Base-by-base conservation (phyloP, 768 basidiomycete species). In the Heimioporus sp. region DNA sequence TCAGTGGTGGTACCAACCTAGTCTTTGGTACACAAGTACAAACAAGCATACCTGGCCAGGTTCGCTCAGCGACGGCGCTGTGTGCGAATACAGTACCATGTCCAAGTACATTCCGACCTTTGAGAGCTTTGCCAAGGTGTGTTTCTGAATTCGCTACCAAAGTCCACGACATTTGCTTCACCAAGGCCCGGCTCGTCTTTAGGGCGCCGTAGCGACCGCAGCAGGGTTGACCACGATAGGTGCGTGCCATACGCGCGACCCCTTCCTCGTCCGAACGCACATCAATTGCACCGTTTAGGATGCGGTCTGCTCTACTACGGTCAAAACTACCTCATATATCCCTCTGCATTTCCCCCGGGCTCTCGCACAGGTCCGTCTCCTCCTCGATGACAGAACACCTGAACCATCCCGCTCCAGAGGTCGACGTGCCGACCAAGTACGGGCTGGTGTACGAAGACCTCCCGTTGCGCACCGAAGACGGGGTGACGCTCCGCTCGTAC, bases 251-350 rank as follows among this genome's bases (percentile, higher is more conserved):
- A 4, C 43, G 13, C 30, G 15, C 31, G 21, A 8, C 10, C n/a
- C 31, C 15, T 10, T 40, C 40, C 24, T n/a, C n/a, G n/a, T n/a
- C n/a, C n/a, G n/a, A n/a, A n/a, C n/a, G 24, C 24, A 24, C 24
- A 5, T 24, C 24, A 24, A 24, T 5, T 24, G 24, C 24, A 3
- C 24, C 24, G 24, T 24, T 24, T 24, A 90, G 88, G 83, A 52
- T 80, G 79, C 45, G 85, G 87, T 10, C 76, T 94, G 34, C 78
- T 92, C 16, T 93, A 88, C 69, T 87, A 88, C 58, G 91, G 89
- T 28, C 94, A 98, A 66, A 87, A 86, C 65, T 87, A 81, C 59
- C 76, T 98, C 47, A 95, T 98, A 65, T 98, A 96, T 67, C 94
- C 94, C 1, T 86, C 91, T 16, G 85, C 86, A 9, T 86, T 80